Percentiles rank a stretch among this genome's conserved stretches.
Evolutionary conservation across 2,329 filamentous ascomycete genomes (phyloP).

Genomic region (Xylaria digitata): DNA sequence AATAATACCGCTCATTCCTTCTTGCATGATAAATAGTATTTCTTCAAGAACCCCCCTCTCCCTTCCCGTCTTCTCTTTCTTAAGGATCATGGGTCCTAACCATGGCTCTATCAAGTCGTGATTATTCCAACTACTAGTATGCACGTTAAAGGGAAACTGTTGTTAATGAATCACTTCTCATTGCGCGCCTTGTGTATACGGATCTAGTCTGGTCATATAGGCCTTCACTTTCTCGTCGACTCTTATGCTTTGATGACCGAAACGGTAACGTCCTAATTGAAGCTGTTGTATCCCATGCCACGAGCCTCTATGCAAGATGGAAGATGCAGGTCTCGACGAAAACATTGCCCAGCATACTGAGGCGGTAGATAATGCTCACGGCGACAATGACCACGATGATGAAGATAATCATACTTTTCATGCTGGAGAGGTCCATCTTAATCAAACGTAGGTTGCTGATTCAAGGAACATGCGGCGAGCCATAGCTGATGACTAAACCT

Average conservation of each 20-base stretch:
- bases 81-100: background rate
- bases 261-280: background rate
- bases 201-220: background rate
- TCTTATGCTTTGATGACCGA: background rate
- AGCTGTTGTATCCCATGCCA: background rate
- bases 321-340: constrained; percentile 55
- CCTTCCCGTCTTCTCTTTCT: background rate
- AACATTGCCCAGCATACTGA: constrained; percentile 53
- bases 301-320: constrained; percentile 49
- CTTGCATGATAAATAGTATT: background rate
- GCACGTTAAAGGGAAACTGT: background rate
- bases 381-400: constrained; percentile 46
- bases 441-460: constrained; percentile 55
- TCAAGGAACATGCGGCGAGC: background rate
- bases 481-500: constrained; percentile 22
- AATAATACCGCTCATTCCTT: too few relatives aligned
- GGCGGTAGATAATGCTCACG: constrained; percentile 37
- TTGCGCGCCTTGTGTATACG: background rate
- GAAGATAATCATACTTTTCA: constrained; percentile 48
- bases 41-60: background rate
- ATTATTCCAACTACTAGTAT: background rate
- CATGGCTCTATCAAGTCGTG: background rate
- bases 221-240: background rate
- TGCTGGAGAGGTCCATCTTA: constrained; percentile 56
- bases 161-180: background rate